Conservation (phyloP, 176 grass and related monocot genomes). For the Musa acuminata region DNA sequence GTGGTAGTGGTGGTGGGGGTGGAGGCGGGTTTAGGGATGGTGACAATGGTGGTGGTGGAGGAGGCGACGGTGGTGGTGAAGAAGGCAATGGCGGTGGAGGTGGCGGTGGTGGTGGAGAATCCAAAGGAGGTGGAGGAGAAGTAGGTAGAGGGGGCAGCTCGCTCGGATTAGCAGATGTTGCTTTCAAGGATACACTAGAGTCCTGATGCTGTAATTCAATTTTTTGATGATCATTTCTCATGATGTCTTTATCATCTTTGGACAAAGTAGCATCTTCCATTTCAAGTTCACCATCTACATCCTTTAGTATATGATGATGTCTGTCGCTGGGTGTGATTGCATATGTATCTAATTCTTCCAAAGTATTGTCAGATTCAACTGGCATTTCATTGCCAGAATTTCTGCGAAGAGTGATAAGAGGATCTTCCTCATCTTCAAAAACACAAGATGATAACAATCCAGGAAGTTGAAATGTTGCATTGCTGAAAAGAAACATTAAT, state of each 20-base stretch:
- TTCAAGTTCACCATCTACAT: slow-evolving; percentile 35
- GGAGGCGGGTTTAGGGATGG: slow-evolving; percentile 48
- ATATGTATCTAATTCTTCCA: slow-evolving; percentile 31
- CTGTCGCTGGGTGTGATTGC: slow-evolving; percentile 30
- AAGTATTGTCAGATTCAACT: slow-evolving; percentile 28
- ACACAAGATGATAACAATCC: slow-evolving; percentile 53
- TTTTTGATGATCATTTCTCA: slow-evolving; percentile 22
- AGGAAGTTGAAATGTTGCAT: slow-evolving; percentile 62
- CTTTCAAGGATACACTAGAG: slow-evolving; percentile 12
- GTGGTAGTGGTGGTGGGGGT: slow-evolving; percentile 45
- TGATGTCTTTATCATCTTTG: slow-evolving; percentile 27
- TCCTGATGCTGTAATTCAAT: slow-evolving; percentile 9
- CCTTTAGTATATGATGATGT: slow-evolving; percentile 23
- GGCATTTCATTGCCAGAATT: slow-evolving; percentile 27
- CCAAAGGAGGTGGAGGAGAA: no score
- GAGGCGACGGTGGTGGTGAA: slow-evolving; percentile 56
- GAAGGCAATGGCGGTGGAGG: slow-evolving; percentile 55
- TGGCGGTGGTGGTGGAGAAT: slow-evolving; percentile 49
- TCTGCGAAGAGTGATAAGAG: slow-evolving; percentile 26
- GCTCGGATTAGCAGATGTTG: slow-evolving; percentile 32
- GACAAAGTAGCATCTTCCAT: slow-evolving; percentile 44
- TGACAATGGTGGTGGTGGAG: slow-evolving; percentile 27
- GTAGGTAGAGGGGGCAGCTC: slow-evolving; percentile 41
- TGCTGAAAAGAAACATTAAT: slow-evolving; percentile 41
- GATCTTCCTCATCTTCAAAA: slow-evolving; percentile 69